Conservation (phyloP, 2,329 filamentous ascomycete species). For the Sclerotinia minor region DNA sequence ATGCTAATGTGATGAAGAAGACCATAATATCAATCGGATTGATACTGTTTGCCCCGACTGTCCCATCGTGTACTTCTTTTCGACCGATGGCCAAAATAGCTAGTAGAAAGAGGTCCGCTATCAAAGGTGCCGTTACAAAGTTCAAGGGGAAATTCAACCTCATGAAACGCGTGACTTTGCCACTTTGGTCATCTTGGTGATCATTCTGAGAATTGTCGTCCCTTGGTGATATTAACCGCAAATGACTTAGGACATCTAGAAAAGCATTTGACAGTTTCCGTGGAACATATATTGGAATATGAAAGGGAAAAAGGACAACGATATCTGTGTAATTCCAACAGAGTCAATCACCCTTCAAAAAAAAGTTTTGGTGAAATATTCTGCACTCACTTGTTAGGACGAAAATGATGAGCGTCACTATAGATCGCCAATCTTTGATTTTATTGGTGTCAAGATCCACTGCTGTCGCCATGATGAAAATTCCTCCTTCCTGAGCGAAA, state of each 20-base stretch:
- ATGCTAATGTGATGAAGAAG: slow-evolving; percentile 73
- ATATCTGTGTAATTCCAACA: slow-evolving; percentile 52
- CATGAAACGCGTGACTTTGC: slow-evolving; percentile 47
- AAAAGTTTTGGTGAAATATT: not conserved
- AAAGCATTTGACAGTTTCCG: slow-evolving; percentile 49
- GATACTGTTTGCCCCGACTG: slow-evolving; percentile 64
- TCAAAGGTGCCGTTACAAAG: slow-evolving; percentile 68
- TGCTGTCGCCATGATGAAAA: slow-evolving; percentile 9
- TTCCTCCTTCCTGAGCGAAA: not conserved
- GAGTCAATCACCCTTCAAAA: slow-evolving; percentile 18
- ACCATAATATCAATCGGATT: slow-evolving; percentile 70
- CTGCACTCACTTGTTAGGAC: slow-evolving; percentile 64
- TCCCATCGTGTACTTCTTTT: slow-evolving; percentile 67
- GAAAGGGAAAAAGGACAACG: slow-evolving; percentile 67
- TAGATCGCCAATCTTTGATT: slow-evolving; percentile 67
- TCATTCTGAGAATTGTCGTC: slow-evolving; percentile 34
- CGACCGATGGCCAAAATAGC: slow-evolving; percentile 68
- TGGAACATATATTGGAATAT: slow-evolving; percentile 63
- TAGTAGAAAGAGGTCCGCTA: slow-evolving; percentile 70
- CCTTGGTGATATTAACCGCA: slow-evolving; percentile 56
- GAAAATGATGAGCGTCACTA: slow-evolving; percentile 69
- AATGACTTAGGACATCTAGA: slow-evolving; percentile 46
- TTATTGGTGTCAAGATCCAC: slow-evolving; percentile 49
- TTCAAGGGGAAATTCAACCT: slow-evolving; percentile 64
- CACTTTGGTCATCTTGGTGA: slow-evolving; percentile 35